Conservation (phyloP, 257 asterid genomes). For the Solanum tacnaense region DNA sequence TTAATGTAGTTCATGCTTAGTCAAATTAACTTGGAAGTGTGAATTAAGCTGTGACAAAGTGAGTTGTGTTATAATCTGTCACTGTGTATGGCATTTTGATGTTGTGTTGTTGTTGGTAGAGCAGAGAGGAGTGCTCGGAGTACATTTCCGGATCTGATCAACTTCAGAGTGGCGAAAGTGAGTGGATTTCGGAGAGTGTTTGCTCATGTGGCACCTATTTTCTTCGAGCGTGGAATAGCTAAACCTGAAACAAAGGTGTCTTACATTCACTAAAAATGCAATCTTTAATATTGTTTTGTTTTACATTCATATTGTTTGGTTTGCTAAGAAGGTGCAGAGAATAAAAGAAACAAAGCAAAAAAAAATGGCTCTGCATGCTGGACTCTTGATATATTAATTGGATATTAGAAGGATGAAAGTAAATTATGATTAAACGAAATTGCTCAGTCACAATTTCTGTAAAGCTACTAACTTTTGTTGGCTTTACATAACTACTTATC, state of each 20-base stretch:
- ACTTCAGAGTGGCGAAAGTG: constrained; percentile 76
- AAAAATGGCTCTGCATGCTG: background rate
- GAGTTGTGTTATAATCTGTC: background rate
- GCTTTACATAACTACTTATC: background rate
- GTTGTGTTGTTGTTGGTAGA: background rate
- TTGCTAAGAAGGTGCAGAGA: background rate
- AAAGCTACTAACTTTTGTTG: background rate
- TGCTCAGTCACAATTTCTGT: background rate
- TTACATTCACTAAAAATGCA: background rate
- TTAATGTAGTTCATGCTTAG: background rate
- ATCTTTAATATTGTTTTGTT: background rate
- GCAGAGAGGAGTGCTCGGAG: constrained; percentile 92
- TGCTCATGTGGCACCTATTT: constrained; percentile 86
- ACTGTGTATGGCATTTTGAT: background rate
- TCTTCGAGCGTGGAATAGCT: constrained; percentile 89
- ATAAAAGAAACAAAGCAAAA: background rate
- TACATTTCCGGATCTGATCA: constrained; percentile 84
- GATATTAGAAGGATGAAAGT: background rate
- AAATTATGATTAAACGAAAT: background rate
- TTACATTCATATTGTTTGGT: background rate
- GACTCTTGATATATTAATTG: background rate
- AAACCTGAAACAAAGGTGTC: constrained; percentile 78
- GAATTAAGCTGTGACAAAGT: background rate
- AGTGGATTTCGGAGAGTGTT: constrained; percentile 83
- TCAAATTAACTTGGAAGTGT: background rate